Evolutionary conservation across 1,284 basidiomycete genomes (phyloP), one percentile per base, ranked within the genome.

Genomic region (Moesziomyces sp.): DNA sequence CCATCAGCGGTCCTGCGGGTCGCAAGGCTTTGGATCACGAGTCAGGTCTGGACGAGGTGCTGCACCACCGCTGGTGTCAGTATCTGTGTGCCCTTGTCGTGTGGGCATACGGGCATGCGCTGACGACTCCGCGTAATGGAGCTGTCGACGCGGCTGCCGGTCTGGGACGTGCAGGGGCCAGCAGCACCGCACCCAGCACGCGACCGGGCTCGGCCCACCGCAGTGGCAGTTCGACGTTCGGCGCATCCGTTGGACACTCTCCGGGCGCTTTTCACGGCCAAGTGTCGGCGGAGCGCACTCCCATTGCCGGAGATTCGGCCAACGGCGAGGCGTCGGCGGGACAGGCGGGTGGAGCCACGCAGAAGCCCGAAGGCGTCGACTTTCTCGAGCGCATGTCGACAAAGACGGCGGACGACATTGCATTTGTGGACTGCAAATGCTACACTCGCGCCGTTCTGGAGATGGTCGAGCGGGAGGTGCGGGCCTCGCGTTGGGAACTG

Each of bases 61-160:
- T 77, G 44, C 76, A 74, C 54, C 74, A 78, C 52, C 70, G 66
- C 30, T 77, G 71, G 74, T 63, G 67, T 38, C 76, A 78, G 48
- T 78, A 78, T 38, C 42, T 74, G 0, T 78, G 76, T 38, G 69
- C 76, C 24, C 65, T 78, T 13, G 65, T 76, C 51, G 68, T 76
- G 28, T 78, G 76, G 76, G 76, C 72, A 0, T 78, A 78, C 23
- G 72, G 73, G 16, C 73, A 78, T 35, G 76, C 76, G 3, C 46
- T 76, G 18, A 57, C 74, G n/a, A 59, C 33, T 13, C 74, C 70
- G 7, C 65, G 71, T 23, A 38, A 24, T 6, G 52, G 42, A 28
- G 7, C 57, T 5, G 46, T 30, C 28, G 66, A 68, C n/a, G 11
- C 35, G 5, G 46, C 26, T 2, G 43, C 50, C 11, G 3, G 33